Evolutionary conservation across 352 stramenopile species (phyloP).

Genomic region (Achlya hypogyna): DNA sequence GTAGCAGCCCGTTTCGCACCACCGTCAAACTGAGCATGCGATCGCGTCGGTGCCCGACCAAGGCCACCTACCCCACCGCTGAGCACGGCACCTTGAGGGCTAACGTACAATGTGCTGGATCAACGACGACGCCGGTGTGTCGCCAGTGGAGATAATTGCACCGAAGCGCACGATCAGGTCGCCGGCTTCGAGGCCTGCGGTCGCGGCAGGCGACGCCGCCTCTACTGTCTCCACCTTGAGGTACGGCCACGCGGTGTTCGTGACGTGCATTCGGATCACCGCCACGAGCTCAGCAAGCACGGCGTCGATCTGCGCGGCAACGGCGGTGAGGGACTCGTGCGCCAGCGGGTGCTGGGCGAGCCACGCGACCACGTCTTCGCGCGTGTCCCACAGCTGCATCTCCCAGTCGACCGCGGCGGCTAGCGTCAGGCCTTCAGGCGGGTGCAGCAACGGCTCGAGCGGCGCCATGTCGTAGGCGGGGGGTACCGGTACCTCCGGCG

Average conservation of each 20-base stretch:
- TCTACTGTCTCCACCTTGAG: slow-evolving; percentile 9
- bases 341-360: background rate
- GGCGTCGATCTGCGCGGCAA: background rate
- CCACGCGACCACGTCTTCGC: background rate
- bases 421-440: background rate
- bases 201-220: background rate
- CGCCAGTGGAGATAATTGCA: background rate
- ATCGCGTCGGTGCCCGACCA: background rate
- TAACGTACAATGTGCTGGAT: slow-evolving; percentile 16
- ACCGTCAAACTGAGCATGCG: background rate
- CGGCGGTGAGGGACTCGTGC: background rate
- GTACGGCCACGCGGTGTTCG: background rate
- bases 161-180: slow-evolving; percentile 14
- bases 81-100: no score
- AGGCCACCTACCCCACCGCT: slow-evolving; percentile 13
- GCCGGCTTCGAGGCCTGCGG: background rate
- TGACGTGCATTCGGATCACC: background rate
- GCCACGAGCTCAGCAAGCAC: background rate
- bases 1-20: background rate
- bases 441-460: background rate
- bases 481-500: background rate
- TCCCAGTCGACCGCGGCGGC: background rate
- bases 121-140: background rate
- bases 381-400: background rate
- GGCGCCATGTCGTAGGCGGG: background rate